Conservation (phyloP, 345 rosid genomes). For the Carallia brachiata region DNA sequence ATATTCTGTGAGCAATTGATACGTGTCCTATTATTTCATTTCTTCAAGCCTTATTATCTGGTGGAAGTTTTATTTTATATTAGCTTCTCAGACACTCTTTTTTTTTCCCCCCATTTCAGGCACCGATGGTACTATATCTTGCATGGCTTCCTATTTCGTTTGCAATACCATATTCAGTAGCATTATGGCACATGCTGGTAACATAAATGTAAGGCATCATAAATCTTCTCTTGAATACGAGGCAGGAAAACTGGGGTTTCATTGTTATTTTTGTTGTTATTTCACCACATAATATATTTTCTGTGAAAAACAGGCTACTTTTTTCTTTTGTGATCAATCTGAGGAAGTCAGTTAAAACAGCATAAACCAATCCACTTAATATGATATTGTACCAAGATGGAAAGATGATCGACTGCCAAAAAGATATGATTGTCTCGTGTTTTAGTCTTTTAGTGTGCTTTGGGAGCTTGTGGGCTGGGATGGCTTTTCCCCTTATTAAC, state of each 20-base stretch:
- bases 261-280: background rate
- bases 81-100: background rate
- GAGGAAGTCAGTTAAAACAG: too few species aligned
- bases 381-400: background rate
- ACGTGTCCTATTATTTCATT: background rate
- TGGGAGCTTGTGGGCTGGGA: too few species aligned
- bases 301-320: too few species aligned
- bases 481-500: background rate
- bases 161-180: slow-evolving; percentile 81
- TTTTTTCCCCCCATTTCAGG: slow-evolving; percentile 46
- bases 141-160: slow-evolving; percentile 91
- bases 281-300: too few species aligned
- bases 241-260: background rate
- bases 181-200: slow-evolving; percentile 59
- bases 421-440: too few species aligned
- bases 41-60: background rate
- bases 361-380: too few species aligned
- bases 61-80: background rate
- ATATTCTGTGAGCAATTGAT: background rate
- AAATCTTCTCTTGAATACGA: background rate
- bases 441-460: too few species aligned
- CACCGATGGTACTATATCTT: slow-evolving; percentile 88
- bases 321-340: too few species aligned
- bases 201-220: slow-evolving; percentile 61
- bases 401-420: too few species aligned